phyloP scores from a whole-genome alignment of 2,329 filamentous ascomycete genomes.

The Cercospora sojina region DNA sequence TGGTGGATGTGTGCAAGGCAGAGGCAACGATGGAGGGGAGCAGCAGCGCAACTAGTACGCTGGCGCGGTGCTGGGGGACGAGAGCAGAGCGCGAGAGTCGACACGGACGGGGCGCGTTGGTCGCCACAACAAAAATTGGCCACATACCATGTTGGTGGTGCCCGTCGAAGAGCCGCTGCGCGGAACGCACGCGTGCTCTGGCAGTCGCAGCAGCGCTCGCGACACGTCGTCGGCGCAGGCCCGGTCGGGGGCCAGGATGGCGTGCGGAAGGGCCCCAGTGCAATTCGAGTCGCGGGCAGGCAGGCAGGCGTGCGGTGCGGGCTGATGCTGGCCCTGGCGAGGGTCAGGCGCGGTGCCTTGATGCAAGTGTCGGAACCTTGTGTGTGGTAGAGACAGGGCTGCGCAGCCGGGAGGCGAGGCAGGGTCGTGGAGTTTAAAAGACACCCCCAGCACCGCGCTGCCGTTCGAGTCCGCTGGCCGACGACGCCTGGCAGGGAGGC shows the following conservation, averaged over 20 bases:
- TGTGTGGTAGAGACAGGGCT: conserved; percentile 14
- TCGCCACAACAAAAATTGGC: conserved; percentile 8
- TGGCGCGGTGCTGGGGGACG: not conserved
- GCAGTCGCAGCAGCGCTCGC: not conserved
- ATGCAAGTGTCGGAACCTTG: conserved; percentile 11
- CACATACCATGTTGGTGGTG: conserved; percentile 11
- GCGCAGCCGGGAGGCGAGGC: conserved; percentile 12
- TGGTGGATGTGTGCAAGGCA: not conserved
- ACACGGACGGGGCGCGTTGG: conserved; percentile 9
- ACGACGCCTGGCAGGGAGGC: not conserved
- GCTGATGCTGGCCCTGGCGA: conserved; percentile 2
- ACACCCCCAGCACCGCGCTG: not conserved
- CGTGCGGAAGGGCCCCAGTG: conserved; percentile 1
- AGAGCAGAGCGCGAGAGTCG: not conserved
- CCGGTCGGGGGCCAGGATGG: not conserved
- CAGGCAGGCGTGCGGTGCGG: not conserved
- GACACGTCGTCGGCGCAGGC: not conserved
- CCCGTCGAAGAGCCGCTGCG: conserved; percentile 11
- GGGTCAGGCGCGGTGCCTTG: conserved; percentile 6
- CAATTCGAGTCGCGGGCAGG: conserved; percentile 8
- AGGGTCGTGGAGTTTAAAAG: conserved; percentile 13
- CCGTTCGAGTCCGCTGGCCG: not conserved
- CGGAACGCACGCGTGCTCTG: not conserved
- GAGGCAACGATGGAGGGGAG: not conserved
- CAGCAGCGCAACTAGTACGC: conserved; percentile 11